Evolutionary conservation across 805 yeast genomes (phyloP).

Genomic region (Torulaspora franciscae): DNA sequence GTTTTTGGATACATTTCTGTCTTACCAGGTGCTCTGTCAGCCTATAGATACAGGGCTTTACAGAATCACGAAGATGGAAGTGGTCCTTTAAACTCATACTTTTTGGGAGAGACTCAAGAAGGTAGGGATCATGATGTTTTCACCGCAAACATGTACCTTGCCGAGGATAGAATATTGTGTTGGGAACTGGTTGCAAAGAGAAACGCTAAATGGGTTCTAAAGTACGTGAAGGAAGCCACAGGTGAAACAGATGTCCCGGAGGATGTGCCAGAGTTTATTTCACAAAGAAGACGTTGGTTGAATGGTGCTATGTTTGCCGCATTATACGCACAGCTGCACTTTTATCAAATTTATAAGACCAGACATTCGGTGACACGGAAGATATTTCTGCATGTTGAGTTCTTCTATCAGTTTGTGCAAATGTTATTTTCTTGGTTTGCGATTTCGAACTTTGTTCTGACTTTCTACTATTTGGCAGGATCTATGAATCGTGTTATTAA

Average conservation of each 20-base stretch:
- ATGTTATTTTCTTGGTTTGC: constrained; percentile 88
- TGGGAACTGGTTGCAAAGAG: constrained; percentile 92
- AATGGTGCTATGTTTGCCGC: constrained; percentile 98
- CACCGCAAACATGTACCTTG: constrained; percentile 94
- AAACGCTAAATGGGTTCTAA: constrained; percentile 79
- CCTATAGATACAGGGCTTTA: constrained; percentile 85
- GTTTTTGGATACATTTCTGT: constrained; percentile 90
- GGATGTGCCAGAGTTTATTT: constrained; percentile 84
- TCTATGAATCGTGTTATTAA: constrained; percentile 56
- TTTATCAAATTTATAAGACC: constrained; percentile 82
- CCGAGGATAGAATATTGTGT: constrained; percentile 93
- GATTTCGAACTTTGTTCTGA: constrained; percentile 82
- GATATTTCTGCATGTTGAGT: constrained; percentile 77
- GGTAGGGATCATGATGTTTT: constrained; percentile 68
- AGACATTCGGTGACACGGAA: constrained; percentile 81
- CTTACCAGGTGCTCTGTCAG: constrained; percentile 92
- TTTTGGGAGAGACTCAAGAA: constrained; percentile 75
- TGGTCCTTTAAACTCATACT: constrained; percentile 85
- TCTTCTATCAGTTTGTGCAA: constrained; percentile 77
- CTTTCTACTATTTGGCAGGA: constrained; percentile 90
- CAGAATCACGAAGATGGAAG: constrained; percentile 83
- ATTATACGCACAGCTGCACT: constrained; percentile 77
- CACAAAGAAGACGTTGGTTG: constrained; percentile 97
- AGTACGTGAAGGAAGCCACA: constrained; percentile 85
- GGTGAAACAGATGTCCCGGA: constrained; percentile 99